Evolutionary conservation across 2,329 filamentous ascomycete species (phyloP).

Genomic region (Orbilia quercus): DNA sequence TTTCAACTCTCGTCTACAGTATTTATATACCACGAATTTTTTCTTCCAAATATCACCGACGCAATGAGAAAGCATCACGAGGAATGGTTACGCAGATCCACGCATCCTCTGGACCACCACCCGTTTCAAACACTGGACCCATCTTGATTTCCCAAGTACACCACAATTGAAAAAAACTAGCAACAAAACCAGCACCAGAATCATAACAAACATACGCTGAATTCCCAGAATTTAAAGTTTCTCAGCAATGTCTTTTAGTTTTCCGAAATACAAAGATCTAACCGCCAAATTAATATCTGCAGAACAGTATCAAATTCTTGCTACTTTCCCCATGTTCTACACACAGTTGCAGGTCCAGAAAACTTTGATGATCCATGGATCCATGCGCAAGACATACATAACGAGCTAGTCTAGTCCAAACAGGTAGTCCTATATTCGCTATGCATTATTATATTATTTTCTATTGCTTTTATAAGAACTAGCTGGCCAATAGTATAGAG

Average conservation of each 20-base stretch:
- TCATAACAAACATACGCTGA: too few relatives aligned
- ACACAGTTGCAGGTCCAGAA: too few relatives aligned
- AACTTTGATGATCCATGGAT: not conserved
- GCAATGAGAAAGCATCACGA: not conserved
- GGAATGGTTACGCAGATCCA: constrained; percentile 10
- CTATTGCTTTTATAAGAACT: too few relatives aligned
- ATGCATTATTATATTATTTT: not conserved
- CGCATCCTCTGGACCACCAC: constrained; percentile 1
- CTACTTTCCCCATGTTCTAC: too few relatives aligned
- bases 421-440: not conserved
- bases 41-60: not conserved
- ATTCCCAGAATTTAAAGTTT: too few relatives aligned
- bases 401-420: not conserved
- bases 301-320: too few relatives aligned
- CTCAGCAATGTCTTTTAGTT: too few relatives aligned
- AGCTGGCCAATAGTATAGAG: too few relatives aligned
- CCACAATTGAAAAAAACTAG: too few relatives aligned
- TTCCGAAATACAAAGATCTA: too few relatives aligned
- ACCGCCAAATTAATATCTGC: too few relatives aligned
- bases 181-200: too few relatives aligned
- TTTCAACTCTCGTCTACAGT: constrained; percentile 3
- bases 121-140: constrained; percentile 13
- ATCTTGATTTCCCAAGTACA: not conserved
- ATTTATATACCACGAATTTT: not conserved
- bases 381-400: not conserved